Base-by-base conservation (phyloP, 2,329 filamentous ascomycete species). In the Paecilomyces formosus region DNA sequence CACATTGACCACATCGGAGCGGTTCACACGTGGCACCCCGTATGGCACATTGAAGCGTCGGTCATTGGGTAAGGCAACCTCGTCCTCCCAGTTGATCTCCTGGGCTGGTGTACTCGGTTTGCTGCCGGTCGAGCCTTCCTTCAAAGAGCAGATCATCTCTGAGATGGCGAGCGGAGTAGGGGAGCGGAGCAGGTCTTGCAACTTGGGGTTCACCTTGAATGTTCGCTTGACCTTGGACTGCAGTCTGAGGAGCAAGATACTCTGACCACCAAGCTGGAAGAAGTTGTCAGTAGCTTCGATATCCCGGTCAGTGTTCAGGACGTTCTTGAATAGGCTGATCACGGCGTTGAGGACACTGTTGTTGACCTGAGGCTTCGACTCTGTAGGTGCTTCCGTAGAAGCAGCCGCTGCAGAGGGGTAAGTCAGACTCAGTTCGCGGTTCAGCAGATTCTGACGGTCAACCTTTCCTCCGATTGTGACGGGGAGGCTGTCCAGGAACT, bases 401-500 rank as follows among this genome's bases (percentile, higher is more conserved):
- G 22, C 50, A 52, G 50, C 6, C 6, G 22, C 31, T 22, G 58
- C 52, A 11, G 58, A 55, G 21, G 62, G 62, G 31, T 57, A 62
- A 26, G 55, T 55, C 24, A 63, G 60, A 28, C 61, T 31, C 22
- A 58, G 22, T 26, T 57, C 52, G 50, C 54, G 54, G 18, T 55
- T 61, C 8, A 63, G 55, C 13, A 64, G 57, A 9, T 57, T 54
- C 45, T 62, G 58, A 31, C 56, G 59, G 50, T 63, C 62, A 2
- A 63, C 57, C 51, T 64, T 64, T 1, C 61, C 62, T 15, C 61
- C 60, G 28, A 63, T 61, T 13, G 60, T 61, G 35, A 63, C 59
- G 1, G 62, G 61, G 13, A 64, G 54, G 26, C 35, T 60, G 53
- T 60, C 55, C 24, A 64, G n/a, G 56, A 60, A 61, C 30, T 63